phyloP scores from a whole-genome alignment of 2,329 filamentous ascomycete genomes.

The Mycosphaerella arachidis region DNA sequence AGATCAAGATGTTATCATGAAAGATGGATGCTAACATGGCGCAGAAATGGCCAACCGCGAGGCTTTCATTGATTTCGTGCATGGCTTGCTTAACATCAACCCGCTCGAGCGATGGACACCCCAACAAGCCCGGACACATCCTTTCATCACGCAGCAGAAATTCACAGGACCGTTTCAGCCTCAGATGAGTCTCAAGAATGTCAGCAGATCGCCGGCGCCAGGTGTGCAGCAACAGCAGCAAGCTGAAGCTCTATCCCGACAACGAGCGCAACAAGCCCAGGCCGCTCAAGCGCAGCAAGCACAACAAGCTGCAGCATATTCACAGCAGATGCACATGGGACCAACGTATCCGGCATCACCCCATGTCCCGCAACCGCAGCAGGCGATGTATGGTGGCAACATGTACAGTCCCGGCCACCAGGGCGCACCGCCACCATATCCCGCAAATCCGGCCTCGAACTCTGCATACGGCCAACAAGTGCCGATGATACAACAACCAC shows the following conservation, averaged over 20 bases:
- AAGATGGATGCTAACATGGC: constrained; percentile 16
- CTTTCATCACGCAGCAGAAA: constrained; percentile 98
- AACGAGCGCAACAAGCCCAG: constrained; percentile 62
- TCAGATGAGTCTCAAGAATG: constrained; percentile 91
- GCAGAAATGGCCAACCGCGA: constrained; percentile 97
- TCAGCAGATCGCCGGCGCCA: constrained; percentile 82
- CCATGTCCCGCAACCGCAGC: constrained; percentile 30
- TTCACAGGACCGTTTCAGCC: constrained; percentile 94
- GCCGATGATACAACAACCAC: constrained; percentile 58
- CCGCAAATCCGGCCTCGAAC: constrained; percentile 55
- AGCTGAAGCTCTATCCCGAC: constrained; percentile 88
- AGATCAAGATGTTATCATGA: neutral
- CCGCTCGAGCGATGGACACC: constrained; percentile 96
- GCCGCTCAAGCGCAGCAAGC: constrained; percentile 42
- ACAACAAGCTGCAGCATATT: constrained; percentile 12
- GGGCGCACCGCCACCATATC: constrained; percentile 74
- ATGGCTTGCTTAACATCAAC: constrained; percentile 88
- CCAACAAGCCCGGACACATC: constrained; percentile 93
- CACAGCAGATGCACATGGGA: constrained; percentile 23
- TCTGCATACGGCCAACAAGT: constrained; percentile 66
- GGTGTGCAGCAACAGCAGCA: constrained; percentile 95
- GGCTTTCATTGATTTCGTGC: constrained; percentile 96
- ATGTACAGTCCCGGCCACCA: constrained; percentile 66
- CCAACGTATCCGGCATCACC: constrained; percentile 42
- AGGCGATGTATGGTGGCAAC: constrained; percentile 66